Percentiles rank a stretch among this genome's conserved stretches.
Evolutionary conservation across 2,329 filamentous ascomycete species (phyloP).

Genomic region (Diatrype stigma): DNA sequence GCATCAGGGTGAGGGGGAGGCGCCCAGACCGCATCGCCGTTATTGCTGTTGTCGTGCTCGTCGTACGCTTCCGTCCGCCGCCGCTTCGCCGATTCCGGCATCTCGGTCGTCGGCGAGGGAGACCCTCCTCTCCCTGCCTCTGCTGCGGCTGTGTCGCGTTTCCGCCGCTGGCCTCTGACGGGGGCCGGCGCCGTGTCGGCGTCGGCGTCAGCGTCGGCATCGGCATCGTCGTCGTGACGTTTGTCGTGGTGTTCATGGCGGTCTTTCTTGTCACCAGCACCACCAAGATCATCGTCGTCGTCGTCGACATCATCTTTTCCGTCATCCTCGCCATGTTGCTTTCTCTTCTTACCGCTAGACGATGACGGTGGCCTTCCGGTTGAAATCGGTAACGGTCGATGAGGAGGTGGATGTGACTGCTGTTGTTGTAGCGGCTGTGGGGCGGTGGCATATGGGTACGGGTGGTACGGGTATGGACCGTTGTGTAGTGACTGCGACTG

Average conservation of each 20-base stretch:
- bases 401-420: not conserved
- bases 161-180: not conserved
- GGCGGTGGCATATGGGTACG: not conserved
- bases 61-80: not conserved
- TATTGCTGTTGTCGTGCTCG: not conserved
- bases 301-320: too few relatives aligned
- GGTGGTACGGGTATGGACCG: not conserved
- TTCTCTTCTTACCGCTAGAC: not conserved
- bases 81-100: not conserved
- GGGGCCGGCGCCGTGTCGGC: too few relatives aligned
- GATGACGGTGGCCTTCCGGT: too few relatives aligned
- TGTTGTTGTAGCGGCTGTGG: not conserved
- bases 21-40: not conserved
- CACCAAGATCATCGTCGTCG: too few relatives aligned
- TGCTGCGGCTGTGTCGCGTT: not conserved
- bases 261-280: not conserved
- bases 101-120: too few relatives aligned
- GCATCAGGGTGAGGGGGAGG: slow-evolving; percentile 1
- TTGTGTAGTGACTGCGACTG: not conserved
- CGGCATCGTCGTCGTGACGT: too few relatives aligned
- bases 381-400: not conserved
- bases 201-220: not conserved
- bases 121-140: too few relatives aligned
- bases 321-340: too few relatives aligned
- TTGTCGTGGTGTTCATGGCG: not conserved